Base-by-base conservation (phyloP, 768 basidiomycete species). In the Gelatoporia subvermispora region DNA sequence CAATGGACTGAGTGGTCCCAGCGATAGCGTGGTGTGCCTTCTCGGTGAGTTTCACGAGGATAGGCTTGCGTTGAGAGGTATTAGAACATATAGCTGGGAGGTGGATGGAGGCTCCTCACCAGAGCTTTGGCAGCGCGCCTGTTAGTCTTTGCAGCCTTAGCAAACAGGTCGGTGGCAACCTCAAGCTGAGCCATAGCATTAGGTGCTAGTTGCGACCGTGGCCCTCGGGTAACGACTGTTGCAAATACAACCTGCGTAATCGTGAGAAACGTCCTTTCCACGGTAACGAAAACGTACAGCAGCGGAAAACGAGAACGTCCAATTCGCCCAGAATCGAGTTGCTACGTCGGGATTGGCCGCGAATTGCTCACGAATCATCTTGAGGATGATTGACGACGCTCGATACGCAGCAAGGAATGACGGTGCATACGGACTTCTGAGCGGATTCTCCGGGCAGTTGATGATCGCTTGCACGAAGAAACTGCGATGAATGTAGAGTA, bases 191-290 rank as follows among this genome's bases (percentile, higher is more conserved):
- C 64, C 66, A 89, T 80, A 3, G 88, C 88, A 2, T 76, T 72
- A 11, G 73, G 64, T 0, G 88, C 88, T 10, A 90, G 62, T 0
- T 83, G 78, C 1, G 82, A 86, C 5, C 76, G 69, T 4, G 88
- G 88, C 3, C 83, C 81, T 23, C 84, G 77, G 2, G 84, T 86
- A 2, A 85, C 88, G 17, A 91, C 82, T 3, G 85, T 83, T 3
- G 86, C 89, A 57, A 90, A 85, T 15, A 90, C 82, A 9, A 88
- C 75, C 86, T 88, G 49, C 75, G 56, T 80, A 80, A 72, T 75
- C 13, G 17, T 50, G 25, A 49, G 37, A 1, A 17, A 4, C 22
- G 16, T 11, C 17, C 22, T 13, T 24, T 3, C 10, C 8, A 45
- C 8, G 31, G 48, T 17, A 34, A 36, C 1, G 48, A 18, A 35